Evolutionary conservation across 1,284 basidiomycete species (phyloP).

Genomic region (Trametes hirsuta): DNA sequence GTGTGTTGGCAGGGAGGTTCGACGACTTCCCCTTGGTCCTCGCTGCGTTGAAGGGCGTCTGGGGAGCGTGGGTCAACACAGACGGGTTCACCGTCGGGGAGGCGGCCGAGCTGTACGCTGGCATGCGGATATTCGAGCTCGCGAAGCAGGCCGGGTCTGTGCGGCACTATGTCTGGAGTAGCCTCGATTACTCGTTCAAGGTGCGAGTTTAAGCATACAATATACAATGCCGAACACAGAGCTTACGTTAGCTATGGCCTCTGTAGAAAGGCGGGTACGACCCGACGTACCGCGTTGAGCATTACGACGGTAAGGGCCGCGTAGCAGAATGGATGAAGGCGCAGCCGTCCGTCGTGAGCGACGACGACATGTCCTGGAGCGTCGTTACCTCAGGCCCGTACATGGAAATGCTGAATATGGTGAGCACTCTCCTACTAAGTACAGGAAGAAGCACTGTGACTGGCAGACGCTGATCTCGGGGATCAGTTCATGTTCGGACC

Average conservation of each 20-base stretch:
- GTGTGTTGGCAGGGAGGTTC: neutral
- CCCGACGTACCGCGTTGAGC: slow-evolving; percentile 35
- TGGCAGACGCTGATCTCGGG: neutral
- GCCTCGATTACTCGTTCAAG: slow-evolving; percentile 48
- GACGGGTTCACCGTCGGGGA: slow-evolving; percentile 52
- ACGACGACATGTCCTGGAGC: slow-evolving; percentile 35
- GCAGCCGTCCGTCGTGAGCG: slow-evolving; percentile 36
- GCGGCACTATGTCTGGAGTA: slow-evolving; percentile 52
- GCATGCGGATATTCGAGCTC: slow-evolving; percentile 51
- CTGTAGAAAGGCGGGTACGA: slow-evolving; percentile 39
- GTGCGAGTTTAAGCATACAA: slow-evolving; percentile 25
- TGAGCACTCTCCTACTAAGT: slow-evolving; percentile 18
- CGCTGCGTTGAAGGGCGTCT: slow-evolving; percentile 44
- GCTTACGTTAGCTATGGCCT: too few species aligned
- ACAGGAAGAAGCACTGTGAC: too few species aligned
- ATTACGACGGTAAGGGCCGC: slow-evolving; percentile 46
- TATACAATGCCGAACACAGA: neutral
- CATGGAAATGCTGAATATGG: slow-evolving; percentile 39
- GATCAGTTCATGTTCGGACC: slow-evolving; percentile 34
- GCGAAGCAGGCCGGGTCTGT: slow-evolving; percentile 44
- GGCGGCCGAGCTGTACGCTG: slow-evolving; percentile 45
- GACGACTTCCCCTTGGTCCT: slow-evolving; percentile 39
- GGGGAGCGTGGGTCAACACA: slow-evolving; percentile 51
- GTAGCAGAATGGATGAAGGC: slow-evolving; percentile 46
- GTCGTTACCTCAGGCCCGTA: slow-evolving; percentile 37